phyloP scores from a whole-genome alignment of 2,329 filamentous ascomycete genomes.

The Aspergillus sp. region DNA sequence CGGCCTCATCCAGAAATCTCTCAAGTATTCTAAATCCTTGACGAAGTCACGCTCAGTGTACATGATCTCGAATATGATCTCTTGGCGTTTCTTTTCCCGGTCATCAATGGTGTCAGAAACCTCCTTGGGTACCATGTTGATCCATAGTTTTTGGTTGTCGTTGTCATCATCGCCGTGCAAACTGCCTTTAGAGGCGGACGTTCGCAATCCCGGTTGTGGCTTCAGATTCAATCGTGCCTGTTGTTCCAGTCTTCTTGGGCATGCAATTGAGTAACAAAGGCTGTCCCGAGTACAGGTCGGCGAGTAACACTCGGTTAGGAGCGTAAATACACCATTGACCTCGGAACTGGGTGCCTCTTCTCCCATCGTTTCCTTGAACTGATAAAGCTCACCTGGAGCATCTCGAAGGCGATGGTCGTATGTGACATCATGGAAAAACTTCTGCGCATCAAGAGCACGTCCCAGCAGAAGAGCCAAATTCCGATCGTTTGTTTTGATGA shows the following conservation, averaged over 20 bases:
- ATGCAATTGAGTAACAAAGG: constrained; percentile 96
- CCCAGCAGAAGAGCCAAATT: constrained; percentile 89
- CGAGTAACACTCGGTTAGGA: constrained; percentile 95
- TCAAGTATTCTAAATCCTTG: constrained; percentile 94
- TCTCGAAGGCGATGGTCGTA: constrained; percentile 95
- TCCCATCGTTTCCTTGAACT: constrained; percentile 88
- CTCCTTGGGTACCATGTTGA: constrained; percentile 95
- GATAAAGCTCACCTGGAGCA: constrained; percentile 91
- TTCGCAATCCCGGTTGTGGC: constrained; percentile 79
- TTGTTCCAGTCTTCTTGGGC: constrained; percentile 86
- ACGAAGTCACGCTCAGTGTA: constrained; percentile 99
- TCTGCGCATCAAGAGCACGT: constrained; percentile 89
- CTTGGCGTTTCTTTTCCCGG: constrained; percentile 92
- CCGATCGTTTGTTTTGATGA: constrained; percentile 93
- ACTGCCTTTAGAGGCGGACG: constrained; percentile 64
- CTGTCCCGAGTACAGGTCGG: constrained; percentile 94
- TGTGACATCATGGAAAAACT: constrained; percentile 98
- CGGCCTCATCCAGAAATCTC: constrained; percentile 98
- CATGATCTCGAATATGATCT: constrained; percentile 97
- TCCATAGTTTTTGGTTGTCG: constrained; percentile 98
- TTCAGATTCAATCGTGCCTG: constrained; percentile 92
- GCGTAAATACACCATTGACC: constrained; percentile 93
- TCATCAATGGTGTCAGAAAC: constrained; percentile 86
- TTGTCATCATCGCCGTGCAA: constrained; percentile 76
- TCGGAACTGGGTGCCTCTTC: constrained; percentile 64